Evolutionary conservation across 1,284 basidiomycete species (phyloP).

Genomic region (Marasmius fiardii): DNA sequence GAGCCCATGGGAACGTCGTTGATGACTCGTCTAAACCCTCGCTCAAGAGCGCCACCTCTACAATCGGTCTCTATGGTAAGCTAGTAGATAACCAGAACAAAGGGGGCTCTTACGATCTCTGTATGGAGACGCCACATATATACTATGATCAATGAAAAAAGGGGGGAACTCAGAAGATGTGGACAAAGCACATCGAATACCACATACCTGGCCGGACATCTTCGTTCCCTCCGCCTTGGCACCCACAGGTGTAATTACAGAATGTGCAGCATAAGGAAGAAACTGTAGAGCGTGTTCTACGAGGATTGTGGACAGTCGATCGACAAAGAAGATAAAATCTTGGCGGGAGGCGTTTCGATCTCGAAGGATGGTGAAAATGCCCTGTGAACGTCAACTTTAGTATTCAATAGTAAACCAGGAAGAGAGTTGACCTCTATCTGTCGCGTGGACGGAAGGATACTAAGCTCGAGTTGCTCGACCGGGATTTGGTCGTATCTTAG

Average conservation of each 20-base stretch:
- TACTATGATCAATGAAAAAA: conserved; percentile 33
- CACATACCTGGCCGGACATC: conserved; percentile 50
- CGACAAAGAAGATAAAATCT: conserved; percentile 89
- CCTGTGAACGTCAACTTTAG: conserved; percentile 41
- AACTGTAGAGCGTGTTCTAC: conserved; percentile 83
- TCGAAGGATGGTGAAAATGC: conserved; percentile 85
- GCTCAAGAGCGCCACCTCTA: conserved; percentile 87
- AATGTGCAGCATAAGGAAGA: conserved; percentile 68
- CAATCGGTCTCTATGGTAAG: conserved; percentile 12
- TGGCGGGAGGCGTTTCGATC: conserved; percentile 68
- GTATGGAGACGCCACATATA: conserved; percentile 82
- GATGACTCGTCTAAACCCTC: conserved; percentile 86
- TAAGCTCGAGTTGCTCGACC: conserved; percentile 48
- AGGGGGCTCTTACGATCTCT: conserved; percentile 62
- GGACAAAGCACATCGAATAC: neutral
- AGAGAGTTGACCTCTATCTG: conserved; percentile 65
- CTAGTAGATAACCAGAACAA: neutral
- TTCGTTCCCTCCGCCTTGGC: conserved; percentile 60
- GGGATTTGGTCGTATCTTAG: conserved; percentile 29
- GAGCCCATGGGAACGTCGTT: conserved; percentile 88
- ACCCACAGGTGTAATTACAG: conserved; percentile 68
- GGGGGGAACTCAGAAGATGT: conserved; percentile 6
- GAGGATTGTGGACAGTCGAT: conserved; percentile 82
- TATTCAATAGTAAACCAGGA: neutral
- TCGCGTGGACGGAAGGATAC: conserved; percentile 75